Evolutionary conservation across 2,329 filamentous ascomycete species (phyloP).

Genomic region (Helotiales sp.): DNA sequence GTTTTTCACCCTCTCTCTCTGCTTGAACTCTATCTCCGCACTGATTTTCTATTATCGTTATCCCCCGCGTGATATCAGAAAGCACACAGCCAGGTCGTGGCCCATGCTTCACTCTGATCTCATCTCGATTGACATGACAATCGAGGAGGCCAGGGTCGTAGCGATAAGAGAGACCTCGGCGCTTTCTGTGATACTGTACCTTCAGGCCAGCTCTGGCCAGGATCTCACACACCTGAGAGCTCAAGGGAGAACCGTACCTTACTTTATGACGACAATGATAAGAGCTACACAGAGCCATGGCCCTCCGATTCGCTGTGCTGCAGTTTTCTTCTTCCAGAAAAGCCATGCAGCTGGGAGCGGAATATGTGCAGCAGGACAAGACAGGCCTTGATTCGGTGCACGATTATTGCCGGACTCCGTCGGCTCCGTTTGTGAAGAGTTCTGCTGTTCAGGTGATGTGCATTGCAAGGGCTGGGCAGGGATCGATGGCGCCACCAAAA

Average conservation of each 20-base stretch:
- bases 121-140: slow-evolving; percentile 3
- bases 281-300: neutral
- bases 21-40: slow-evolving; percentile 15
- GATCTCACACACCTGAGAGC: slow-evolving; percentile 11
- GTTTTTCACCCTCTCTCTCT: neutral
- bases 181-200: neutral
- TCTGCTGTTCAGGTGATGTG: slow-evolving; percentile 37
- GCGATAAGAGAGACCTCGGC: slow-evolving; percentile 6
- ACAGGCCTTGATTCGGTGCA: slow-evolving; percentile 14
- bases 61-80: slow-evolving; percentile 12
- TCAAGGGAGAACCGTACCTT: slow-evolving; percentile 5
- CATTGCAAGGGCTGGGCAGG: slow-evolving; percentile 15
- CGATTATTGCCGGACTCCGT: slow-evolving; percentile 28
- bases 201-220: neutral
- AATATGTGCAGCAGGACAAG: slow-evolving; percentile 6
- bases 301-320: slow-evolving; percentile 12
- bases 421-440: slow-evolving; percentile 18
- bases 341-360: slow-evolving; percentile 2
- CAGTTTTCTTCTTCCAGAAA: slow-evolving; percentile 2
- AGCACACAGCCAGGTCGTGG: slow-evolving; percentile 5
- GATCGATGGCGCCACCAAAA: slow-evolving; percentile 5
- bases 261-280: slow-evolving; percentile 15
- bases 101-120: slow-evolving; percentile 1
- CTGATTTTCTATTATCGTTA: neutral
- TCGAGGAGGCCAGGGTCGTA: slow-evolving; percentile 4